phyloP scores from a whole-genome alignment of 176 grass and related monocot species.

The Eremochloa ophiuroides region DNA sequence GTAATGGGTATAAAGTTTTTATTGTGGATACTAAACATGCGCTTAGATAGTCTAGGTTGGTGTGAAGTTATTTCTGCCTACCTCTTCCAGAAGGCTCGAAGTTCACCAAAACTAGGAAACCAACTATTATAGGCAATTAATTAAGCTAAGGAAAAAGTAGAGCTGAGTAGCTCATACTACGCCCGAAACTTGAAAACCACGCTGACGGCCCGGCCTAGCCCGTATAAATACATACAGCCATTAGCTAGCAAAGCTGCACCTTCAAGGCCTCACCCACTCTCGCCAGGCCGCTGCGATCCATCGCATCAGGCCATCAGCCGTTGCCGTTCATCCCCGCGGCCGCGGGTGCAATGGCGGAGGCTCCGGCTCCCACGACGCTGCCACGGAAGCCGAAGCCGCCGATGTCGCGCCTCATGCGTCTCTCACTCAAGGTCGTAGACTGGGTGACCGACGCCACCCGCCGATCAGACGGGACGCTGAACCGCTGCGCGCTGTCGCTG shows the following conservation, averaged over 20 bases:
- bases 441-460: constrained; percentile 34
- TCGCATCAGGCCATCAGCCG: no score
- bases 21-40: no score
- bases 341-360: constrained; percentile 5
- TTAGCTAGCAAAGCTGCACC: not conserved
- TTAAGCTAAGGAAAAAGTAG: not conserved
- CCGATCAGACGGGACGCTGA: constrained; percentile 66
- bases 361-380: not conserved
- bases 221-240: not conserved
- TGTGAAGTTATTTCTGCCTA: not conserved
- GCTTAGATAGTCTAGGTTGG: no score
- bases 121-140: not conserved
- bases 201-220: not conserved
- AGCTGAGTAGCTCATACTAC: not conserved
- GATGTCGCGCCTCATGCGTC: constrained; percentile 56
- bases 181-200: not conserved
- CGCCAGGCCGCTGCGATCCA: not conserved
- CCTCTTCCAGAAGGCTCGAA: not conserved
- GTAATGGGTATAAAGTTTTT: no score
- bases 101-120: not conserved
- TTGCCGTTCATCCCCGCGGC: not conserved
- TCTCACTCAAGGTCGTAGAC: constrained; percentile 17
- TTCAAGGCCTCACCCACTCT: not conserved
- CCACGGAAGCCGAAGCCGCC: constrained; percentile 31
- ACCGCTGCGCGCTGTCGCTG: constrained; percentile 44